Conservation (phyloP, 2,329 filamentous ascomycete species). For the Sclerotinia nivalis region DNA sequence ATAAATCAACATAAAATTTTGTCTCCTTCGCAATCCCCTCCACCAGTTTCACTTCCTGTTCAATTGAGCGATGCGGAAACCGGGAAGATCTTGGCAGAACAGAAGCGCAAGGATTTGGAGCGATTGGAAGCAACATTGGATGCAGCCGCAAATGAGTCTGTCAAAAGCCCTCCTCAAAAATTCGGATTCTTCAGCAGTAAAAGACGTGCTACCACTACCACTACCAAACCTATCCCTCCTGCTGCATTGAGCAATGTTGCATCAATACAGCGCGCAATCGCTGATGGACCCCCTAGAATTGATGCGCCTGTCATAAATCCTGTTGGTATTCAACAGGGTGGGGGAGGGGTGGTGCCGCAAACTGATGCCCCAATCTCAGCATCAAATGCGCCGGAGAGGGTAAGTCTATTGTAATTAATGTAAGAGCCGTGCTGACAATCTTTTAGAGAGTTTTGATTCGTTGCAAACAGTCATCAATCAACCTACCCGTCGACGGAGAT, state of each 20-base stretch:
- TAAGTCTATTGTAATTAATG: slow-evolving; percentile 47
- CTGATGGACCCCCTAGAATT: slow-evolving; percentile 25
- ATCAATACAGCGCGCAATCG: slow-evolving; percentile 18
- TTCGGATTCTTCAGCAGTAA: slow-evolving; percentile 40
- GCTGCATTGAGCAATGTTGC: not conserved
- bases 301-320: slow-evolving; percentile 23
- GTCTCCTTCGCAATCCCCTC: slow-evolving; percentile 7
- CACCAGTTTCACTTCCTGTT: slow-evolving; percentile 17
- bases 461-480: slow-evolving; percentile 68
- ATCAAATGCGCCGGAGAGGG: slow-evolving; percentile 75
- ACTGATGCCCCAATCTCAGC: slow-evolving; percentile 79
- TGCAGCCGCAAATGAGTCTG: slow-evolving; percentile 32
- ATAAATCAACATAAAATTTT: slow-evolving; percentile 19
- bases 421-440: slow-evolving; percentile 37
- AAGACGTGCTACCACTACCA: slow-evolving; percentile 28
- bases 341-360: slow-evolving; percentile 47
- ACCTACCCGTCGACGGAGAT: slow-evolving; percentile 69
- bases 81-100: slow-evolving; percentile 35
- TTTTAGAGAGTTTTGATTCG: slow-evolving; percentile 67
- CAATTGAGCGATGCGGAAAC: slow-evolving; percentile 33
- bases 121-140: slow-evolving; percentile 39
- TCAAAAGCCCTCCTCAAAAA: slow-evolving; percentile 30
- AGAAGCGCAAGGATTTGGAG: slow-evolving; percentile 42
- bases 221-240: slow-evolving; percentile 25
- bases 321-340: slow-evolving; percentile 35